Conservation (phyloP, 305 asterid species). For the Fraxinus dipetala region DNA sequence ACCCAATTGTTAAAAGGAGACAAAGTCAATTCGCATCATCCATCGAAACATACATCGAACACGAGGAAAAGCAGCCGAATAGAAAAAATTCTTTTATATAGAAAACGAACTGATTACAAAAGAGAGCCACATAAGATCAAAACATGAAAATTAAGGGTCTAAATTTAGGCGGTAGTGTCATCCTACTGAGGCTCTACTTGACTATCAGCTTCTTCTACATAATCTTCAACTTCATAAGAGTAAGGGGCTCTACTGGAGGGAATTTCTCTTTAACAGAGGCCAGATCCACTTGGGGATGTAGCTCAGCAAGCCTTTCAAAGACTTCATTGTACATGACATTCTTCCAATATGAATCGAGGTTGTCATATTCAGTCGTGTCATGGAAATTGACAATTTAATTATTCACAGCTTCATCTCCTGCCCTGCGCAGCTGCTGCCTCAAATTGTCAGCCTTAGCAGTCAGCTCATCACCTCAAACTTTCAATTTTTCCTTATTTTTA, state of each 20-base stretch:
- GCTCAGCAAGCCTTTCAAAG: background rate
- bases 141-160: background rate
- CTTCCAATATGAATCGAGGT: background rate
- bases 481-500: background rate
- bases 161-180: background rate
- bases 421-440: background rate
- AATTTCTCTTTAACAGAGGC: background rate
- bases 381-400: background rate
- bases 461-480: background rate
- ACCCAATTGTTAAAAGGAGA: background rate
- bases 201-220: background rate
- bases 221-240: background rate
- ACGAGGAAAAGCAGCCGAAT: background rate
- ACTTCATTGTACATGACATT: background rate
- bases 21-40: background rate
- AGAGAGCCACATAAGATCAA: background rate
- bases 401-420: background rate
- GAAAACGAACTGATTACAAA: background rate
- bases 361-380: too few relatives aligned
- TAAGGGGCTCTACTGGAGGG: background rate
- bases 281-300: background rate
- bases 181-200: background rate
- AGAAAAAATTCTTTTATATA: too few relatives aligned
- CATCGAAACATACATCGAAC: background rate
- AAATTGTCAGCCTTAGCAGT: background rate